Conservation (phyloP, 768 basidiomycete genomes). For the Lactifluus pinguis region DNA sequence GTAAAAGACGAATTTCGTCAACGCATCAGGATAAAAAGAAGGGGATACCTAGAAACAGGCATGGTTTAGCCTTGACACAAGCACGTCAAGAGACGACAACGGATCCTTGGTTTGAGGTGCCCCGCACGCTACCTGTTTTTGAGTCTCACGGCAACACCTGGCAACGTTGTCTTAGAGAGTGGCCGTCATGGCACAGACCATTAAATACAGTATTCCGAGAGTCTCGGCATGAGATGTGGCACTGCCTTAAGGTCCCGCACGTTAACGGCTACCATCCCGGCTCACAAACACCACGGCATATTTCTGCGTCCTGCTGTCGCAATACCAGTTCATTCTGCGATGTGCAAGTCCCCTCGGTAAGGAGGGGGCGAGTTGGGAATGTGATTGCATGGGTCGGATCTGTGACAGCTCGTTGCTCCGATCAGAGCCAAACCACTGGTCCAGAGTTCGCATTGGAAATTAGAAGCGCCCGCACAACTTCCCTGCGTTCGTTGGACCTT, state of each 20-base stretch:
- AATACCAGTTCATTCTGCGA: not conserved
- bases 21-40: not conserved
- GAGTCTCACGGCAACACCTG: not conserved
- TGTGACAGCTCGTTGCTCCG: not conserved
- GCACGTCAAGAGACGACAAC: not conserved
- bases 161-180: not conserved
- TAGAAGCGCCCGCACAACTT: not conserved
- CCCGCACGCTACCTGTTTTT: not conserved
- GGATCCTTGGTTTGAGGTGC: not conserved
- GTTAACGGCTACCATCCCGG: not conserved
- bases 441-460: not conserved
- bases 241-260: slow-evolving; percentile 7
- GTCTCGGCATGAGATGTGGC: not conserved
- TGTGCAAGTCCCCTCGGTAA: not conserved
- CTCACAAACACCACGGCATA: not conserved
- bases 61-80: not conserved
- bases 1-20: not conserved
- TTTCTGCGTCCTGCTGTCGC: not conserved
- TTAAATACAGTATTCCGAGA: not conserved
- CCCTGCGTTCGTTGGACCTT: not conserved
- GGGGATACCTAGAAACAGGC: not conserved
- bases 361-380: not conserved
- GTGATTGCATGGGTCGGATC: not conserved
- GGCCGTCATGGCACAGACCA: not conserved
- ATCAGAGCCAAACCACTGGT: not conserved